Percentiles rank a stretch among this genome's conserved stretches.
Conservation (phyloP, 495 filamentous ascomycete genomes). For the Hyaloscypha hepaticicola region DNA sequence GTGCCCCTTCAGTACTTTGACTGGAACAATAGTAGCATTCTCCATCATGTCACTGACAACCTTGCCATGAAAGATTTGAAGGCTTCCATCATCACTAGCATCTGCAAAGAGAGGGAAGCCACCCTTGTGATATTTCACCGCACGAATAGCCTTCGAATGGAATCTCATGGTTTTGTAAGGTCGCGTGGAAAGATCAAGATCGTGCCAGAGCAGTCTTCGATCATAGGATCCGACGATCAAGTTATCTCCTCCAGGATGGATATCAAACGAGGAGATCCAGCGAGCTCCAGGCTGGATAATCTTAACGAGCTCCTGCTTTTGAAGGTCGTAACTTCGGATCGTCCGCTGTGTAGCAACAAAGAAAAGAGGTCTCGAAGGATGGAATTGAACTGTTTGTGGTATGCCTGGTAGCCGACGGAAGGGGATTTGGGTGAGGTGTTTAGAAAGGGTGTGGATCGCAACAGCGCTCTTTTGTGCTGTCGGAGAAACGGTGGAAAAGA, state of each 20-base stretch:
- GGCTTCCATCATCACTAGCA: conserved; percentile 85
- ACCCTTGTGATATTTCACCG: conserved; percentile 80
- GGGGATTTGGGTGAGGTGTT: conserved; percentile 90
- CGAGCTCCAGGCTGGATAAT: conserved; percentile 87
- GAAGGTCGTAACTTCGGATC: conserved; percentile 89
- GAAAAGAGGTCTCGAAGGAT: conserved; percentile 87
- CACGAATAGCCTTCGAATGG: conserved; percentile 85
- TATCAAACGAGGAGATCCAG: conserved; percentile 92
- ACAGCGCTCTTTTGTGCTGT: conserved; percentile 76
- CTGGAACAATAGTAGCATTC: conserved; percentile 91
- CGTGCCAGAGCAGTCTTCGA: conserved; percentile 92
- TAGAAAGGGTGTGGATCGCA: conserved; percentile 90
- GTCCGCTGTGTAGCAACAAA: conserved; percentile 94
- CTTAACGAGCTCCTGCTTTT: conserved; percentile 84
- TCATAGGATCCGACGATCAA: conserved; percentile 93
- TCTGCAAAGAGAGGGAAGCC: conserved; percentile 88
- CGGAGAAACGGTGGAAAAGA: conserved; percentile 90
- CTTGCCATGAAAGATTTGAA: conserved; percentile 96
- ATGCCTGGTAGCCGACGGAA: conserved; percentile 86
- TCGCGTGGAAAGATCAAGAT: conserved; percentile 83
- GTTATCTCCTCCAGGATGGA: conserved; percentile 92
- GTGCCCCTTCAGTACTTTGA: conserved; percentile 92
- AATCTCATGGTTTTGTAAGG: conserved; percentile 97
- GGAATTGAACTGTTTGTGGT: conserved; percentile 88
- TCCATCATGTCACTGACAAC: conserved; percentile 92